Conservation (phyloP, 1,139 yeast species). For the Petasospora fabianii region DNA sequence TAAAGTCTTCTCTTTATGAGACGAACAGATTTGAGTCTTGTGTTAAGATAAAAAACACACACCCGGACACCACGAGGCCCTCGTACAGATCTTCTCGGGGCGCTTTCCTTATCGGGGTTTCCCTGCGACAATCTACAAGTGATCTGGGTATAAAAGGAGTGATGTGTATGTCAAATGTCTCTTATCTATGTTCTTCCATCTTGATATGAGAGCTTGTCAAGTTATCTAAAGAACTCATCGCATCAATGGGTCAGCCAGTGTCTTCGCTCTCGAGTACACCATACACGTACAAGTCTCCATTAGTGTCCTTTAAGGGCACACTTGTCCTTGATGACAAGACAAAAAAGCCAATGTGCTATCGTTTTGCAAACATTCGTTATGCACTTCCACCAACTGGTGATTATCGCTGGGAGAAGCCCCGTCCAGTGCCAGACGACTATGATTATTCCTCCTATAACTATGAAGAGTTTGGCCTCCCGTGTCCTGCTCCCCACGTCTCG, state of each 20-base stretch:
- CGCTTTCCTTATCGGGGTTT: background rate
- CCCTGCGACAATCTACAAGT: background rate
- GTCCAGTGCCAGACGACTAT: constrained; percentile 29
- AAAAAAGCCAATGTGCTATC: constrained; percentile 5
- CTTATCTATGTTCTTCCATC: background rate
- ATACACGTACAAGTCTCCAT: constrained; percentile 1
- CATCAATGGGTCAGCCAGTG: constrained; percentile 10
- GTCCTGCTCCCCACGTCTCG: constrained; percentile 36
- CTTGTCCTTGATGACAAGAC: constrained; percentile 3
- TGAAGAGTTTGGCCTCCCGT: constrained; percentile 29
- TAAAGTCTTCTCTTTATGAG: background rate
- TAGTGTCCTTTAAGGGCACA: constrained; percentile 7
- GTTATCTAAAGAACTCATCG: background rate
- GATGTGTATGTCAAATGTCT: background rate
- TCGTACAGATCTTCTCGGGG: background rate
- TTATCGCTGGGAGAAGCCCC: constrained; percentile 30
- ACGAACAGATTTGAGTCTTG: background rate
- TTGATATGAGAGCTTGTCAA: background rate
- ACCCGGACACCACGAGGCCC: constrained; percentile 1
- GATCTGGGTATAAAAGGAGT: background rate
- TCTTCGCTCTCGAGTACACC: constrained; percentile 6
- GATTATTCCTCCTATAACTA: constrained; percentile 36
- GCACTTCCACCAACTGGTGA: constrained; percentile 19
- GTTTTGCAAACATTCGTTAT: constrained; percentile 12
- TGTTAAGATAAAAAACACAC: background rate